Evolutionary conservation across 805 yeast genomes (phyloP).

Genomic region (Kodamaea fukazawae): DNA sequence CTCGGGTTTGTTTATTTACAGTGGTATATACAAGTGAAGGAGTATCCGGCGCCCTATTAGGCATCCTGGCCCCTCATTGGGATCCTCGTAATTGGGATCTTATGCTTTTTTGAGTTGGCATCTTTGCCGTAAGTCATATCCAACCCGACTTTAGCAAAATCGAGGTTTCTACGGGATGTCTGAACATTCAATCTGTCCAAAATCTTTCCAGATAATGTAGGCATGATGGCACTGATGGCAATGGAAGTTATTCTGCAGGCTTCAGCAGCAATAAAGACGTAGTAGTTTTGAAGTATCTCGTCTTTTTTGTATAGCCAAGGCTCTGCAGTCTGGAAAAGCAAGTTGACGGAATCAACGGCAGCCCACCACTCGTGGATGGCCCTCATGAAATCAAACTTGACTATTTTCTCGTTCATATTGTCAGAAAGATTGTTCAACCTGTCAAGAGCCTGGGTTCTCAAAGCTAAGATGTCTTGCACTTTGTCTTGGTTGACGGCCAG

Average conservation of each 20-base stretch:
- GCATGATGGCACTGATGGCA: conserved; percentile 69
- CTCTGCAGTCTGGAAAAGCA: conserved; percentile 60
- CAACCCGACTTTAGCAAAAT: conserved; percentile 50
- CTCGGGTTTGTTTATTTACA: no score
- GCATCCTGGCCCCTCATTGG: conserved; percentile 12
- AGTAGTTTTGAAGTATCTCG: conserved; percentile 40
- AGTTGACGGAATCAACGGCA: conserved; percentile 58
- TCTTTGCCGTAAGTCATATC: conserved; percentile 62
- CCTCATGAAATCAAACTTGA: conserved; percentile 49
- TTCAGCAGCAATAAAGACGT: conserved; percentile 68
- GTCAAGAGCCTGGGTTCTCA: conserved; percentile 21
- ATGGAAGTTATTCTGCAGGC: conserved; percentile 65
- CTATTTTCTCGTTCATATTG: conserved; percentile 44
- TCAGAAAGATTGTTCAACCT: conserved; percentile 34
- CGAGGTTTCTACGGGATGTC: conserved; percentile 36
- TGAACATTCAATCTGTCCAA: conserved; percentile 64
- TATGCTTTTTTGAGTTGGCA: conserved; percentile 49
- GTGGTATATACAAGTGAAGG: no score
- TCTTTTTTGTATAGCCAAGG: conserved; percentile 66
- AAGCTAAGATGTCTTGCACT: conserved; percentile 15
- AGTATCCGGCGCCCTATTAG: no score
- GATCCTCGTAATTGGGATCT: conserved; percentile 44
- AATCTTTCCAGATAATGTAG: conserved; percentile 53
- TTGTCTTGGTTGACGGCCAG: conserved; percentile 12
- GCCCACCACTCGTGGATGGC: conserved; percentile 62